Evolutionary conservation across 495 filamentous ascomycete genomes (phyloP).

Genomic region (Coniosporium apollinis): DNA sequence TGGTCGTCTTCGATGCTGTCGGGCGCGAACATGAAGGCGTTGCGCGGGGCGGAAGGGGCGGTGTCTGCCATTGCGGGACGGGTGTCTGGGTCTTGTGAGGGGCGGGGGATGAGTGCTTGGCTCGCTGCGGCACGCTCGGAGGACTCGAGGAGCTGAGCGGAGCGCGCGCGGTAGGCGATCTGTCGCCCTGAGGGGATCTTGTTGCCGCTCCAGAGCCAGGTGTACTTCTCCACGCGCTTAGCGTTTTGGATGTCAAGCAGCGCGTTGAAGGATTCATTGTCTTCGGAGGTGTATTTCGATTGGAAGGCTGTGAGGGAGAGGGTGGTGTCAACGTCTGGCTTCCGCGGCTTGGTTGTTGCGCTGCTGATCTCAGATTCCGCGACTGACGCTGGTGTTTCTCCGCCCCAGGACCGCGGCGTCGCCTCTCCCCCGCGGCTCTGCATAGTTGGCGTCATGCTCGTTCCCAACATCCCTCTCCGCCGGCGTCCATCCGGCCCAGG

Average conservation of each 20-base stretch:
- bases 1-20: slow-evolving; percentile 49
- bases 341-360: slow-evolving; percentile 6
- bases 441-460: slow-evolving; percentile 18
- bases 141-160: slow-evolving; percentile 29
- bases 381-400: slow-evolving; percentile 52
- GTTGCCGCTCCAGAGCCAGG: slow-evolving; percentile 77
- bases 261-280: slow-evolving; percentile 90
- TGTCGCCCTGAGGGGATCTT: slow-evolving; percentile 78
- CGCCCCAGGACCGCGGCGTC: slow-evolving; percentile 38
- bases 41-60: slow-evolving; percentile 58
- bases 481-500: slow-evolving; percentile 39
- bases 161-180: slow-evolving; percentile 58
- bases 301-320: slow-evolving; percentile 77
- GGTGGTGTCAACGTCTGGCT: slow-evolving; percentile 52
- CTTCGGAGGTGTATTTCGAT: slow-evolving; percentile 84
- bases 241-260: slow-evolving; percentile 82
- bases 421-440: slow-evolving; percentile 21
- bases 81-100: slow-evolving; percentile 37
- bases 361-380: slow-evolving; percentile 16
- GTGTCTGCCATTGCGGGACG: slow-evolving; percentile 63
- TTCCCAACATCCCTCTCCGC: slow-evolving; percentile 19
- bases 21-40: slow-evolving; percentile 78
- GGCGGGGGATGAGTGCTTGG: slow-evolving; percentile 17
- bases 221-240: slow-evolving; percentile 62
- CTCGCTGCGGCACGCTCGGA: not conserved